Conservation (phyloP, 1,139 yeast genomes). For the Pneumocystis jirovecii region DNA sequence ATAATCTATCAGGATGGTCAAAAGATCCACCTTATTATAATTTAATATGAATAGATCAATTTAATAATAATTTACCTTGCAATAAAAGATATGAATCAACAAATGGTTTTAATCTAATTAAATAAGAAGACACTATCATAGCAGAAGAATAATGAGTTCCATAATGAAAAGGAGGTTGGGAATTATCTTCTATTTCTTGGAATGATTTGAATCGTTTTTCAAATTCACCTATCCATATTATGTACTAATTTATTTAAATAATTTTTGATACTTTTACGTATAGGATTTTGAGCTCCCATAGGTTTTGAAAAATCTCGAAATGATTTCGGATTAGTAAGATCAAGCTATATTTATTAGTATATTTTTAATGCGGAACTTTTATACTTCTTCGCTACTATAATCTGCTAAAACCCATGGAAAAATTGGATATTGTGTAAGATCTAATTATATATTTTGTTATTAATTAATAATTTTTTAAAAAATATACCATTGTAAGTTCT, state of each 20-base stretch:
- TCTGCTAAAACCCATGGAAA: constrained; percentile 85
- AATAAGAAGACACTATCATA: constrained; percentile 70
- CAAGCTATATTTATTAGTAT: constrained; percentile 25
- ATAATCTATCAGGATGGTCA: constrained; percentile 73
- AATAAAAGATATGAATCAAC: constrained; percentile 60
- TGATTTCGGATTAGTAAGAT: constrained; percentile 42
- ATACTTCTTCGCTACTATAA: constrained; percentile 40
- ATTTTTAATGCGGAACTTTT: not conserved
- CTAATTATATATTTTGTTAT: constrained; percentile 21
- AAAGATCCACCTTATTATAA: constrained; percentile 47
- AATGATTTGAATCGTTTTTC: constrained; percentile 56
- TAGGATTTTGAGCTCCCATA: constrained; percentile 67
- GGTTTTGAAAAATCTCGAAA: constrained; percentile 70
- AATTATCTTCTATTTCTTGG: constrained; percentile 37
- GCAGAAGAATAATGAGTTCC: constrained; percentile 90
- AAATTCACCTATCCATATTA: constrained; percentile 30
- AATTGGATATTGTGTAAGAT: constrained; percentile 74
- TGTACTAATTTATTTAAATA: not conserved
- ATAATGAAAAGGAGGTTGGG: constrained; percentile 63
- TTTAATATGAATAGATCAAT: not conserved
- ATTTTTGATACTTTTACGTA: constrained; percentile 30
- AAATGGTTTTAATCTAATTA: constrained; percentile 62
- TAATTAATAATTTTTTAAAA: not conserved
- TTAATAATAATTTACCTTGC: constrained; percentile 27
- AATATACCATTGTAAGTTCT: constrained; percentile 45